phyloP scores from a whole-genome alignment of 2,329 filamentous ascomycete species.

The Cladophialophora yegresii region DNA sequence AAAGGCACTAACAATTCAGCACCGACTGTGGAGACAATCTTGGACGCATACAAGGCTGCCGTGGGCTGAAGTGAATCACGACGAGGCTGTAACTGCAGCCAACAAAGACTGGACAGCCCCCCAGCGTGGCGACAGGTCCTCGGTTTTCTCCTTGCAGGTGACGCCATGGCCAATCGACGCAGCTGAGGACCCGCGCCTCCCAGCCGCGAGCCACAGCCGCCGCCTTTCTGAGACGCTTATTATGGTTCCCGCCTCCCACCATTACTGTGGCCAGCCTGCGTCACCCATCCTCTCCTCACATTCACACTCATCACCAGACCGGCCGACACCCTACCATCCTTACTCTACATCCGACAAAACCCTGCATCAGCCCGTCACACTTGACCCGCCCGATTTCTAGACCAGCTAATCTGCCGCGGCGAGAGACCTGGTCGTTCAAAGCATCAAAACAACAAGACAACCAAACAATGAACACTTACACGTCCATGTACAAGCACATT shows the following conservation, averaged over 20 bases:
- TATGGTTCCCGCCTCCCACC: not conserved
- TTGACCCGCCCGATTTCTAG: slow-evolving; percentile 9
- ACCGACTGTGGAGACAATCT: not conserved
- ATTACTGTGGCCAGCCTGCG: slow-evolving; percentile 2
- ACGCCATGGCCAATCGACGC: not conserved
- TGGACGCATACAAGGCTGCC: not conserved
- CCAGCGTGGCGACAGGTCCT: not conserved
- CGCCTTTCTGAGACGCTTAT: slow-evolving; percentile 8
- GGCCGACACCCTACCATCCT: slow-evolving; percentile 30
- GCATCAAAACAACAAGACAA: slow-evolving; percentile 8
- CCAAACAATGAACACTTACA: slow-evolving; percentile 35
- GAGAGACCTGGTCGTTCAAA: slow-evolving; percentile 21
- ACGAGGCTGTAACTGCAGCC: not conserved
- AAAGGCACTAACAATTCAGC: not conserved
- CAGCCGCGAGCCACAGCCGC: not conserved
- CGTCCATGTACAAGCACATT: slow-evolving; percentile 22
- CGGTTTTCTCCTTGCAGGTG: not conserved
- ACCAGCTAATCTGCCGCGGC: slow-evolving; percentile 17
- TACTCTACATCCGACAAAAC: not conserved
- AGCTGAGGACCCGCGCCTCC: not conserved
- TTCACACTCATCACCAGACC: slow-evolving; percentile 23
- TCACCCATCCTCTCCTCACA: slow-evolving; percentile 3
- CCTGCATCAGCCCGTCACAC: not conserved
- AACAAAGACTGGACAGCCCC: not conserved
- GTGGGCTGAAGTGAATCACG: not conserved